Evolutionary conservation across 1,284 basidiomycete genomes (phyloP), one percentile per base, ranked within the genome.

Genomic region (Ganoderma sp.): DNA sequence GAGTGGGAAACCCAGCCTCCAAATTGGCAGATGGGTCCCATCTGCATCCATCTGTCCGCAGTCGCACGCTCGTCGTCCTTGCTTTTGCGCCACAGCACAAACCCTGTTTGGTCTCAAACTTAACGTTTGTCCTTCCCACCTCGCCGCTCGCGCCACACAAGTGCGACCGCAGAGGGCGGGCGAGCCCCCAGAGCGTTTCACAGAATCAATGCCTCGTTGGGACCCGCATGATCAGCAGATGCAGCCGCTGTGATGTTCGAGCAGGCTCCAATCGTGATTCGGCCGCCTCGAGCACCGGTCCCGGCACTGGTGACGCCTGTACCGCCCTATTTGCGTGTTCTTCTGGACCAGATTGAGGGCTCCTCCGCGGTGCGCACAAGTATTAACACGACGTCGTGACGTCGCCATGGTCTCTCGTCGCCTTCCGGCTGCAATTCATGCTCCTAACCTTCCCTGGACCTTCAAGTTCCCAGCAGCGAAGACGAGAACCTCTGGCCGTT

Each of bases 321-420:
- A 25, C 22, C n/a, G 32, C 39, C 41, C 19, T 15, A 41, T 60
- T 43, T 12, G 58, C 41, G 39, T 58, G 34, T n/a, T 39, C 19
- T 7, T 25, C 25, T 22, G 41, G 15, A 39, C 57, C n/a, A 22
- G 57, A 25, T 9, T 39, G 37, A 39, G 10, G 8, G n/a, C 45
- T 48, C 45, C n/a, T 25, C 37, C 58, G 41, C 48, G 48, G 22
- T 50, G 22, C 12, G 48, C 48, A 25, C 48, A 25, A 50, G 48
- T 50, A n/a, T 22, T 9, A 50, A 50, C 22, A 50, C 58, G 39
- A 42, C 57, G 39, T 59, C 57, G 39, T 59, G 56, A 57, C 56
- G 37, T 58, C 34, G 48, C 48, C 22, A 50, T 50, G 48, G 48
- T 6, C 48, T 22, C 25, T 22, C 10, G 48, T 50, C 48, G 34